phyloP scores from a whole-genome alignment of 352 stramenopile genomes.

The Pythium folliculosum region DNA sequence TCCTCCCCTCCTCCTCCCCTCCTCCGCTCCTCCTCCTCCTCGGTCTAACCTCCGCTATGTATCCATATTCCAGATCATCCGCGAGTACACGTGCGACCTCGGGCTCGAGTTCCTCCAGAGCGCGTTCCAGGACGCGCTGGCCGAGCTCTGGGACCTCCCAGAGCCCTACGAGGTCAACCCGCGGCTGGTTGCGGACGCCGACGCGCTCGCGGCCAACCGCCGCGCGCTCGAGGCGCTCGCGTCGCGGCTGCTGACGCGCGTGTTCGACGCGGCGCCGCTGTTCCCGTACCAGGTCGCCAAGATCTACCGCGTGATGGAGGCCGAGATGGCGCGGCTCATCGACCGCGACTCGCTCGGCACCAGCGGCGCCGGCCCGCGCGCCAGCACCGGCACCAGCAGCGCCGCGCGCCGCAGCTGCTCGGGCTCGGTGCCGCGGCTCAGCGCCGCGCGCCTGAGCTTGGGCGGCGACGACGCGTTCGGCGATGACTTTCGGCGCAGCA shows the following conservation, averaged over 20 bases:
- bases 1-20: background rate
- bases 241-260: conserved; percentile 45
- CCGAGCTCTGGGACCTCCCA: conserved; percentile 46
- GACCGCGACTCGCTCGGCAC: conserved; percentile 44
- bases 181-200: conserved; percentile 37
- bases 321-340: conserved; percentile 73
- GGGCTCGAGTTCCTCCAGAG: conserved; percentile 65
- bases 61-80: conserved; percentile 42
- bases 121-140: conserved; percentile 54
- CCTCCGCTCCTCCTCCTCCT: background rate
- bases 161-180: conserved; percentile 74
- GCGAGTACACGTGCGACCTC: conserved; percentile 77
- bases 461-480: background rate
- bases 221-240: conserved; percentile 52
- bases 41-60: background rate
- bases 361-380: background rate
- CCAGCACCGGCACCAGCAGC: conserved; percentile 7
- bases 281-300: conserved; percentile 81
- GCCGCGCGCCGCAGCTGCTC: conserved; percentile 32
- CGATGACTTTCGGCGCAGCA: conserved; percentile 31
- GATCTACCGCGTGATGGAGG: conserved; percentile 72
- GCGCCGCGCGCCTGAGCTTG: conserved; percentile 11
- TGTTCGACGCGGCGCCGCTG: conserved; percentile 48
- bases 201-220: conserved; percentile 57
- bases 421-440: conserved; percentile 34